Conservation (phyloP, 345 rosid species). For the Populus davidiana region DNA sequence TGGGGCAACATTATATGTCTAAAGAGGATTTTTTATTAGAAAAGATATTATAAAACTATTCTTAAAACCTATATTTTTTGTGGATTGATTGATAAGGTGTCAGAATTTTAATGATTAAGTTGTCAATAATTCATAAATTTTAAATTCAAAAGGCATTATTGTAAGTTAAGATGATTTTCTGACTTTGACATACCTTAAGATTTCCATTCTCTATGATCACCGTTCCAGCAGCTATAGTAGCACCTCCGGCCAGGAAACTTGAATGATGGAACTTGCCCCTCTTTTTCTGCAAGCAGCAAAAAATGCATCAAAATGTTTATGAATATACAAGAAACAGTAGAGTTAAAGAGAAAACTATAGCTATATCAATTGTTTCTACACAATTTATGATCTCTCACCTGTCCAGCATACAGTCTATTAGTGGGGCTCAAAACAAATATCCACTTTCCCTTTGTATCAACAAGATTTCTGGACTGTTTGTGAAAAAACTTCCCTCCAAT, state of each 20-base stretch:
- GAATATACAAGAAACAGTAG: background rate
- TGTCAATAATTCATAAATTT: too few relatives aligned
- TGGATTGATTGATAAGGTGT: too few relatives aligned
- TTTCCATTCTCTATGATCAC: constrained; percentile 57
- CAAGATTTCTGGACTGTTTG: constrained; percentile 45
- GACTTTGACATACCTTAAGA: constrained; percentile 52
- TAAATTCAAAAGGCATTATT: too few relatives aligned
- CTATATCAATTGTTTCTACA: background rate
- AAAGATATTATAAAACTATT: too few relatives aligned
- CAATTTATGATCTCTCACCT: constrained; percentile 37
- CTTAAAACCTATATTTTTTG: too few relatives aligned
- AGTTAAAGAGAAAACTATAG: background rate
- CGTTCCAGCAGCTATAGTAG: constrained; percentile 88
- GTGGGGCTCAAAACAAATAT: constrained; percentile 87
- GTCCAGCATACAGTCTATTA: constrained; percentile 67
- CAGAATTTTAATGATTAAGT: too few relatives aligned
- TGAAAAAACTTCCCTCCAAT: constrained; percentile 60
- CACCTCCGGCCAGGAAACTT: constrained; percentile 95
- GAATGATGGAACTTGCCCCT: constrained; percentile 94
- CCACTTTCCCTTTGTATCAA: constrained; percentile 68
- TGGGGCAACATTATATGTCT: too few relatives aligned
- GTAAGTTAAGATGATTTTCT: too few relatives aligned
- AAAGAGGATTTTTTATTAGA: too few relatives aligned
- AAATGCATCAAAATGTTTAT: background rate
- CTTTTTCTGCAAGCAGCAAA: constrained; percentile 59